Evolutionary conservation across 1,139 yeast species (phyloP).

Genomic region (Hyphopichia fennica): DNA sequence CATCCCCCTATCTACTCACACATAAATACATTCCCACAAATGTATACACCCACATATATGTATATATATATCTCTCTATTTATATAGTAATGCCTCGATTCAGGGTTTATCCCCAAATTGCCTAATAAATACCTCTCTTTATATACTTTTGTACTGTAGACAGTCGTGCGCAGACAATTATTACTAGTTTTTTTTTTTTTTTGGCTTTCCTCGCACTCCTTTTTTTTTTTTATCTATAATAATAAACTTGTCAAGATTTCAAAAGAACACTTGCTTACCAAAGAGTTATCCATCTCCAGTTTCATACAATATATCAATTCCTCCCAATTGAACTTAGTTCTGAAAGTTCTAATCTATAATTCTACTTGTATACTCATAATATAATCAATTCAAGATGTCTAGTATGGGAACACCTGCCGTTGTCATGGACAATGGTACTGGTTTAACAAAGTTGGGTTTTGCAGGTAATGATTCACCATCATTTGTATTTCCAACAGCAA

Average conservation of each 20-base stretch:
- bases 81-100: neutral
- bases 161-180: neutral
- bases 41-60: neutral
- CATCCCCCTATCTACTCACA: too few species aligned
- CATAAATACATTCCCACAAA: too few species aligned
- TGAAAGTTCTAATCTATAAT: too few species aligned
- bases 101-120: too few species aligned
- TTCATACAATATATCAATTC: too few species aligned
- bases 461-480: slow-evolving; percentile 99
- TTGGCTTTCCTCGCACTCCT: neutral
- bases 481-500: slow-evolving; percentile 95
- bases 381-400: slow-evolving; percentile 39
- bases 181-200: neutral
- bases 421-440: slow-evolving; percentile 98
- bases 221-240: neutral
- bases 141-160: too few species aligned
- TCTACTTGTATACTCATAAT: neutral
- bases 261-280: neutral
- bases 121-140: too few species aligned
- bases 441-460: slow-evolving; percentile 93
- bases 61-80: too few species aligned
- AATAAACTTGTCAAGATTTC: neutral
- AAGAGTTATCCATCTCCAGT: too few species aligned
- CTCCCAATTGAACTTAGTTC: too few species aligned
- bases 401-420: slow-evolving; percentile 84